A percentile compares a stretch with the other conserved stretches of the same genome.
phyloP scores from a whole-genome alignment of 2,329 filamentous ascomycete species.

The Knufia fluminis region DNA sequence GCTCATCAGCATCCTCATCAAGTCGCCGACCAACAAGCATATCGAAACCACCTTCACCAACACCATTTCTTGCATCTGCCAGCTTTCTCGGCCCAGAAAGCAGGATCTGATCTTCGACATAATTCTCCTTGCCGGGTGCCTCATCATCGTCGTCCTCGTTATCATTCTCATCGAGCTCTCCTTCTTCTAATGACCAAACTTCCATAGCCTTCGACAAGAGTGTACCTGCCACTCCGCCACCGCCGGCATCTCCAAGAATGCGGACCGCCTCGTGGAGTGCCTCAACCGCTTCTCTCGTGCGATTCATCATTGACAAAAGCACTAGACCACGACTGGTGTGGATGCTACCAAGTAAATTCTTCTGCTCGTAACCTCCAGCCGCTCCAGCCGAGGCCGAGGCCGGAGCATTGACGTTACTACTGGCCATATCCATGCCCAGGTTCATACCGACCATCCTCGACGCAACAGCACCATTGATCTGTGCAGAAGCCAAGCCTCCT shows the following conservation, averaged over 20 bases:
- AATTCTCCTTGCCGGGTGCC: slow-evolving; percentile 5
- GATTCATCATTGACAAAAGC: slow-evolving; percentile 62
- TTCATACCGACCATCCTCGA: slow-evolving; percentile 13
- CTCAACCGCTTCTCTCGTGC: slow-evolving; percentile 66
- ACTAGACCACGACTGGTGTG: slow-evolving; percentile 61
- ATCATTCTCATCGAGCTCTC: slow-evolving; percentile 15
- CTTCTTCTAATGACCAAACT: slow-evolving; percentile 36
- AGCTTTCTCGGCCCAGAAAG: not conserved
- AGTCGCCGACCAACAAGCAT: slow-evolving; percentile 21
- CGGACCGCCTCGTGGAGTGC: slow-evolving; percentile 66
- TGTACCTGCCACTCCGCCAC: slow-evolving; percentile 39
- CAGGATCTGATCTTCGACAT: not conserved
- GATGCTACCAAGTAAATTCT: slow-evolving; percentile 37
- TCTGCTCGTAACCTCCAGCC: slow-evolving; percentile 39
- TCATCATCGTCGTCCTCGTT: slow-evolving; percentile 7
- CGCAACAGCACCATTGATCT: not conserved
- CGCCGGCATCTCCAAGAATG: slow-evolving; percentile 38
- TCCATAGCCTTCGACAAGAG: slow-evolving; percentile 37
- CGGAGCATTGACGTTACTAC: slow-evolving; percentile 6
- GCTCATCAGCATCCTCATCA: slow-evolving; percentile 35
- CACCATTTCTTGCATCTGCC: slow-evolving; percentile 11
- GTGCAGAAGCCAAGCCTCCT: slow-evolving; percentile 48
- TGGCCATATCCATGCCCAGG: slow-evolving; percentile 14
- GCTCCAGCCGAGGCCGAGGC: slow-evolving; percentile 14
- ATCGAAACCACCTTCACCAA: slow-evolving; percentile 8